These are phyloP conservation scores for Gamarada debralockiae DNA, from an alignment of 495 filamentous ascomycete genomes.

Conservation along the genomic window DNA sequence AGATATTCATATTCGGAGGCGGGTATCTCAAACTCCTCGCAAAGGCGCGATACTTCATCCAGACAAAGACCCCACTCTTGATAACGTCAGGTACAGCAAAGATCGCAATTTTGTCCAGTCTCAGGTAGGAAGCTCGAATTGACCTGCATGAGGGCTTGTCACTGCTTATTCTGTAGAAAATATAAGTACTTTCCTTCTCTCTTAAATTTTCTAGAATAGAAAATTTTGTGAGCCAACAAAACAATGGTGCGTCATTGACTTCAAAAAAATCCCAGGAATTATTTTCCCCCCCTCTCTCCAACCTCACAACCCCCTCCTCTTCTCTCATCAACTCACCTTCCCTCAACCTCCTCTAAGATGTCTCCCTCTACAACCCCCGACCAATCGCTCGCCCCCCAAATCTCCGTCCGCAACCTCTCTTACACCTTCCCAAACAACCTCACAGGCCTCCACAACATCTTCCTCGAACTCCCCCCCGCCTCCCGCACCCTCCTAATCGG, in stretches of 20 bases:
- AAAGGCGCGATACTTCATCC: too few species aligned
- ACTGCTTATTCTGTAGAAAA: too few species aligned
- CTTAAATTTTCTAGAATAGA: too few species aligned
- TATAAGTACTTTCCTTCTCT: too few species aligned
- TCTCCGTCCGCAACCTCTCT: conserved; percentile 70
- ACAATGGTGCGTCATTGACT: not conserved
- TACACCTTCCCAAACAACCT: conserved; percentile 86
- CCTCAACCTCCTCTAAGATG: not conserved
- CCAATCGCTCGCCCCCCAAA: conserved; percentile 27
- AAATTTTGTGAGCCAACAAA: too few species aligned
- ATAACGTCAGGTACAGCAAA: too few species aligned
- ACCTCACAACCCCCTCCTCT: not conserved
- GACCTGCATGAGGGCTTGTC: too few species aligned
- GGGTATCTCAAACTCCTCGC: too few species aligned
- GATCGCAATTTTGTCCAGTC: too few species aligned
- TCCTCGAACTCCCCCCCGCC: conserved; percentile 70
- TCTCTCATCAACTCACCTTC: not conserved
- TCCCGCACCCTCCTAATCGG: conserved; percentile 92
- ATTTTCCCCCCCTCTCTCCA: not conserved
- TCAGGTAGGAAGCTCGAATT: too few species aligned
- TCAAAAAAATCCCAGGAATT: not conserved
- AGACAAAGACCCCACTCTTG: too few species aligned
- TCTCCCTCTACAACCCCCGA: conserved; percentile 1
- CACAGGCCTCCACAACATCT: conserved; percentile 65
- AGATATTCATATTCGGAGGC: too few species aligned